A percentile compares a stretch with the other conserved stretches of the same genome.
These are phyloP conservation scores for Musa schizocarpa DNA, from an alignment of 176 grass and related monocot genomes.

Conservation along the genomic window DNA sequence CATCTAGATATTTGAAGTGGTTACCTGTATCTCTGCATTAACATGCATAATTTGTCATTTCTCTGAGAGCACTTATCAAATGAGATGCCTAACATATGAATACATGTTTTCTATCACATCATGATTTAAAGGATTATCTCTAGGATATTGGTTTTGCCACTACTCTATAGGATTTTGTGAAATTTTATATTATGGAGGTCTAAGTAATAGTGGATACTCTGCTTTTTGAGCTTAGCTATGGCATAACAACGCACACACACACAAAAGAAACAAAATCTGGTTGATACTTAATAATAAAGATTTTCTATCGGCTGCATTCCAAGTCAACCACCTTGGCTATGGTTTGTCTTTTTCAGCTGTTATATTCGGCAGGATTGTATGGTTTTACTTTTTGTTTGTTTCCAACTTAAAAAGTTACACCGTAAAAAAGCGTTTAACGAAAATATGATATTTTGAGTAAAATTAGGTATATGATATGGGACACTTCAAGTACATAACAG, in stretches of 20 bases:
- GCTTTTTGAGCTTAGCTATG: neutral
- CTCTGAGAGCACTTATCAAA: neutral
- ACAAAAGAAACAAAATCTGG: too few relatives aligned
- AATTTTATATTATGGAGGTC: conserved; percentile 5
- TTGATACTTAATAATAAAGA: too few relatives aligned
- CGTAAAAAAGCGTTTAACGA: neutral
- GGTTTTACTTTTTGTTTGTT: neutral
- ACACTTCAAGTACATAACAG: neutral
- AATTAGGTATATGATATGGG: neutral
- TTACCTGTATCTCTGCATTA: neutral
- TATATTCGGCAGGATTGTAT: neutral
- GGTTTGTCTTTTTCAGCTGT: neutral
- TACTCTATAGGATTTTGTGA: too few relatives aligned
- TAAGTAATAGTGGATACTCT: neutral
- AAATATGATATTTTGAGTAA: neutral
- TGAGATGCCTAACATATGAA: neutral
- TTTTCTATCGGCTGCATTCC: too few relatives aligned
- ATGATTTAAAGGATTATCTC: too few relatives aligned
- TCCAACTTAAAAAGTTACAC: neutral
- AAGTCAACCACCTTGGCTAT: neutral
- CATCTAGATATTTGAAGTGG: neutral
- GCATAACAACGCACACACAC: neutral
- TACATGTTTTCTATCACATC: too few relatives aligned
- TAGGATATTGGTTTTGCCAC: neutral
- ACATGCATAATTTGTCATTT: neutral